Percentiles rank a stretch among this genome's conserved stretches.
phyloP scores from a whole-genome alignment of 306 rosid species.

The Dryas octopetala region DNA sequence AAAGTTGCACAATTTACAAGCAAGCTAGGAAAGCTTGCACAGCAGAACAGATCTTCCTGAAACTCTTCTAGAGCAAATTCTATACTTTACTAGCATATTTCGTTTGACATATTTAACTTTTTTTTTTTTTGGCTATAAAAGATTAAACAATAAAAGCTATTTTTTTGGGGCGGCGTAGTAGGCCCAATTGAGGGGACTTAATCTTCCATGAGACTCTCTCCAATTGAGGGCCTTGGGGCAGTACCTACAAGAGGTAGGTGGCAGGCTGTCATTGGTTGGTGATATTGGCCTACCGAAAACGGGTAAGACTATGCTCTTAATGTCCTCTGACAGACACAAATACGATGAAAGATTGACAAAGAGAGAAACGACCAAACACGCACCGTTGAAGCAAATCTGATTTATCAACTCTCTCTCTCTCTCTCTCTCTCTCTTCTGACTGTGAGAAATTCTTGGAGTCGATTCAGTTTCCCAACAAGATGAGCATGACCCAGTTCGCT shows the following conservation, averaged over 20 bases:
- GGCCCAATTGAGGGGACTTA: no score
- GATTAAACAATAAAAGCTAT: not conserved
- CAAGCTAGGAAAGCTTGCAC: no score
- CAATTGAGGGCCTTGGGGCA: not conserved
- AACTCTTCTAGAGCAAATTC: no score
- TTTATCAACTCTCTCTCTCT: not conserved
- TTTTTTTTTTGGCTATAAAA: not conserved
- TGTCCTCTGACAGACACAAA: slow-evolving; percentile 3
- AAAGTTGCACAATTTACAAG: no score
- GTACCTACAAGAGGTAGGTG: not conserved
- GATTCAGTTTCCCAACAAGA: slow-evolving; percentile 18
- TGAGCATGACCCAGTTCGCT: slow-evolving; percentile 82
- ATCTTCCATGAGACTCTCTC: no score
- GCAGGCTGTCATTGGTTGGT: not conserved
- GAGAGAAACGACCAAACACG: not conserved
- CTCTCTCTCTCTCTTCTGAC: not conserved
- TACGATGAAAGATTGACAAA: not conserved
- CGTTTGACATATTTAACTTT: not conserved
- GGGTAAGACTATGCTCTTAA: not conserved
- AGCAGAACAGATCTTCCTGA: no score
- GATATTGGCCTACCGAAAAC: not conserved
- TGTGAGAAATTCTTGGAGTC: not conserved
- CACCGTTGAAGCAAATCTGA: slow-evolving; percentile 21
- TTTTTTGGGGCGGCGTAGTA: not conserved
- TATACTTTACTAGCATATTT: no score